Conservation (phyloP, 768 basidiomycete genomes). For the Lyophyllum semitale region DNA sequence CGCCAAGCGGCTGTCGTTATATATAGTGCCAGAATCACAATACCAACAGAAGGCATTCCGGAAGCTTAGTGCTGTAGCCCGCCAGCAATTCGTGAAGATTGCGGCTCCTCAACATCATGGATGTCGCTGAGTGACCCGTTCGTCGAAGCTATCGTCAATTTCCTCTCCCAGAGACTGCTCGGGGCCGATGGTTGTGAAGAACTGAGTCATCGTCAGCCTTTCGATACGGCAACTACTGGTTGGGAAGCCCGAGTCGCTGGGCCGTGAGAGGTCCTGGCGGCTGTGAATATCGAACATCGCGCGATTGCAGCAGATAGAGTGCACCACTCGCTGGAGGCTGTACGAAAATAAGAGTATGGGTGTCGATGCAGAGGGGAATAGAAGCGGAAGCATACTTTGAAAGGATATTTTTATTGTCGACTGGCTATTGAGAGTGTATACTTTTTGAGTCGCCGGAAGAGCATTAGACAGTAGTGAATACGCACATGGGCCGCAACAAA, state of each 20-base stretch:
- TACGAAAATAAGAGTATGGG: not conserved
- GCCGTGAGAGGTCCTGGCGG: not conserved
- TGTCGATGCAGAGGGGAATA: not conserved
- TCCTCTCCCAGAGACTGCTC: no score
- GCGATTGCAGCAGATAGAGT: conserved; percentile 1
- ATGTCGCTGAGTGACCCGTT: no score
- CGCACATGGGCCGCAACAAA: not conserved
- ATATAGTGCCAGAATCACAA: no score
- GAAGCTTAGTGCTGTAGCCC: no score
- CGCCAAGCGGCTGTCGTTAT: no score
- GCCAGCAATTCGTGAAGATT: no score
- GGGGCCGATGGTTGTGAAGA: not conserved
- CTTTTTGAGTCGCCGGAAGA: not conserved
- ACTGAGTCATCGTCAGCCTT: not conserved
- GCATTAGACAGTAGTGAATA: not conserved
- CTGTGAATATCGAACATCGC: not conserved
- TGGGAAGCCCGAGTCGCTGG: not conserved
- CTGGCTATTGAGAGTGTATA: not conserved
- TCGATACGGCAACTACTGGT: not conserved
- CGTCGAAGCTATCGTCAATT: no score
- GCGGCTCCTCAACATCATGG: no score
- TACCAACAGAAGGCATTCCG: no score
- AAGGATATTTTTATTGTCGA: not conserved
- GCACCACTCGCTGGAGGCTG: conserved; percentile 1
- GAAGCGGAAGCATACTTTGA: not conserved